These are phyloP conservation scores for Coccomyxa sp. DNA, from an alignment of 139 green algal species.

Conservation along the genomic window DNA sequence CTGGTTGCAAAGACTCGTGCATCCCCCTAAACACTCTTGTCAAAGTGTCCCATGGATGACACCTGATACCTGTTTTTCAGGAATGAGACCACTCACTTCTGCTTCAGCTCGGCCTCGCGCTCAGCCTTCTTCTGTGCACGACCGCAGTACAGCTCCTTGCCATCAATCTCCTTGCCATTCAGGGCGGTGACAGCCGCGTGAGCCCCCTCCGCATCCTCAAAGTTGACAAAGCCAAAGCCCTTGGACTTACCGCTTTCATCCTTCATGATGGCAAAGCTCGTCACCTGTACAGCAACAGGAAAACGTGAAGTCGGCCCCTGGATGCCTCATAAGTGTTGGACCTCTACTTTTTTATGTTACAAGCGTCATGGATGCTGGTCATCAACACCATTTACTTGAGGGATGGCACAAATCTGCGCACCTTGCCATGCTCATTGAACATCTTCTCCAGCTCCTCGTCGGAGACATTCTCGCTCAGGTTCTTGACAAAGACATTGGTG, in stretches of 20 bases:
- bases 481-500: slow-evolving; percentile 95
- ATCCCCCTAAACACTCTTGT: too few species aligned
- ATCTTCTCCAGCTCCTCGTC: slow-evolving; percentile 68
- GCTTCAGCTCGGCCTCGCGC: slow-evolving; percentile 61
- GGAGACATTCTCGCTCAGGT: slow-evolving; percentile 57
- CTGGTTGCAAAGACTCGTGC: too few species aligned
- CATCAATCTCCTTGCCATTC: slow-evolving; percentile 72
- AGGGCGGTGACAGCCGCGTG: slow-evolving; percentile 68
- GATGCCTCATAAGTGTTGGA: neutral
- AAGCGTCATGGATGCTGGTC: neutral
- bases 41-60: too few species aligned
- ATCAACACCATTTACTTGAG: neutral
- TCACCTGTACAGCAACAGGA: neutral
- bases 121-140: slow-evolving; percentile 91
- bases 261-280: slow-evolving; percentile 15
- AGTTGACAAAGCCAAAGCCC: slow-evolving; percentile 95
- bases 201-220: slow-evolving; percentile 62
- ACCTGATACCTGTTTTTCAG: too few species aligned
- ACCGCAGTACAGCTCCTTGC: slow-evolving; percentile 49
- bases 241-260: slow-evolving; percentile 65
- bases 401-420: slow-evolving; percentile 30
- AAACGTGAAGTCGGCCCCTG: neutral
- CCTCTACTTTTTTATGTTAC: too few species aligned
- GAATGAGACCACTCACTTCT: slow-evolving; percentile 23
- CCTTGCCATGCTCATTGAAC: slow-evolving; percentile 61